Evolutionary conservation across 2,329 filamentous ascomycete genomes (phyloP).

Genomic region (Pezicula carpinea): DNA sequence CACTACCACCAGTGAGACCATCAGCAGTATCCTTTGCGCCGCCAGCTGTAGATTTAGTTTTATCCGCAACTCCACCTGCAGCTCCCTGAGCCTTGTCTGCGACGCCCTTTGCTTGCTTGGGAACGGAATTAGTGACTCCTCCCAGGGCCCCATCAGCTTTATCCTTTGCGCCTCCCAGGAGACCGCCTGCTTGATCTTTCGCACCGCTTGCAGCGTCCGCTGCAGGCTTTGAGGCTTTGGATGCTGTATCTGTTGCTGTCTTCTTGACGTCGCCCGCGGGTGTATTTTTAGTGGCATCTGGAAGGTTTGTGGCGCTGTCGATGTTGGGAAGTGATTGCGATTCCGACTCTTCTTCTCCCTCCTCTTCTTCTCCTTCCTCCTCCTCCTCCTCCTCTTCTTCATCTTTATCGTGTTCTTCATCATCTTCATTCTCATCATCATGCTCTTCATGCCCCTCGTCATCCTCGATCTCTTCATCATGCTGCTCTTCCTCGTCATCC

Average conservation of each 20-base stretch:
- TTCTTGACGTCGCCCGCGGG: slow-evolving; percentile 1
- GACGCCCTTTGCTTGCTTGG: not conserved
- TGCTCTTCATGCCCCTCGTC: slow-evolving; percentile 7
- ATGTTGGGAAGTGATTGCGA: no score
- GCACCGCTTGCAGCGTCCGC: not conserved
- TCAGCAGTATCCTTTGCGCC: slow-evolving; percentile 2
- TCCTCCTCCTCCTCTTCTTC: slow-evolving; percentile 6
- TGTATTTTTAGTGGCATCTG: no score
- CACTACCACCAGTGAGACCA: slow-evolving; percentile 1
- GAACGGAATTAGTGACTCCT: no score
- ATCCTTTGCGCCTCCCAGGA: no score
- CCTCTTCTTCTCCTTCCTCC: slow-evolving; percentile 5
- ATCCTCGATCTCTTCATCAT: slow-evolving; percentile 3
- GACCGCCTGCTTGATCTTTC: no score
- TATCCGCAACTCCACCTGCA: slow-evolving; percentile 3
- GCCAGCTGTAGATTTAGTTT: slow-evolving; percentile 5
- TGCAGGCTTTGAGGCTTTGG: slow-evolving; percentile 3
- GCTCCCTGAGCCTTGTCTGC: slow-evolving; percentile 2
- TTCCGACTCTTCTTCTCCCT: not conserved
- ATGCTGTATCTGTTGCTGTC: slow-evolving; percentile 3
- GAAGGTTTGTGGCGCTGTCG: no score
- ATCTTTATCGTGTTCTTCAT: slow-evolving; percentile 3
- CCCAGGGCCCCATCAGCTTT: no score
- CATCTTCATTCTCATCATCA: slow-evolving; percentile 3
- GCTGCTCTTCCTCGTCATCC: not conserved